Evolutionary conservation across 345 rosid genomes (phyloP).

Genomic region (Triadica sebifera): DNA sequence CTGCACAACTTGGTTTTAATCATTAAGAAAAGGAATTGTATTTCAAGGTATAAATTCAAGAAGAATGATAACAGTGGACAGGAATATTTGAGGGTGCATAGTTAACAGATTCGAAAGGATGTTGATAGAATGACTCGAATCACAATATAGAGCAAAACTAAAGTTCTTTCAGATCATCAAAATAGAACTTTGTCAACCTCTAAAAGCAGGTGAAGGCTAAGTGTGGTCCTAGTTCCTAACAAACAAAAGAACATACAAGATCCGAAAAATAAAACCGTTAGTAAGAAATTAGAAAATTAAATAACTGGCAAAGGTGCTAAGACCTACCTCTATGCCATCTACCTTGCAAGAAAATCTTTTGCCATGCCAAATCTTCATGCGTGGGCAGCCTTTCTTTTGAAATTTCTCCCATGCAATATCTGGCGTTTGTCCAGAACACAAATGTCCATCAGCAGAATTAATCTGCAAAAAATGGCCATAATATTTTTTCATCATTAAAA

Average conservation of each 20-base stretch:
- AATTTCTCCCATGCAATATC: constrained; percentile 78
- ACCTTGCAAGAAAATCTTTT: constrained; percentile 78
- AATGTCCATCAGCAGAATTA: constrained; percentile 49
- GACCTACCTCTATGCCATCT: constrained; percentile 67
- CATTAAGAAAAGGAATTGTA: neutral
- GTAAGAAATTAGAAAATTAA: neutral
- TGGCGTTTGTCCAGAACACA: constrained; percentile 75
- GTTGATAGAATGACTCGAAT: neutral
- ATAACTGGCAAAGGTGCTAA: constrained; percentile 1
- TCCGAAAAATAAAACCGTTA: neutral
- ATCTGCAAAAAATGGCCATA: constrained; percentile 43
- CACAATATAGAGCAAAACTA: neutral
- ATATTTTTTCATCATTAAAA: constrained; percentile 6
- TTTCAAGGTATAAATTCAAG: neutral
- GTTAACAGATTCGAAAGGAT: neutral
- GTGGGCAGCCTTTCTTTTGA: constrained; percentile 59
- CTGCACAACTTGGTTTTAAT: neutral
- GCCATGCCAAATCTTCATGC: constrained; percentile 63
- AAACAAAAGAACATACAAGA: neutral
- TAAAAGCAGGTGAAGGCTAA: neutral
- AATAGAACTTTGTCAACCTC: neutral
- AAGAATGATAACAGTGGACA: neutral
- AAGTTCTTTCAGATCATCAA: neutral
- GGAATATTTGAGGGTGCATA: neutral
- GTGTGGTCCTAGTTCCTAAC: constrained; percentile 7